Percentiles rank a stretch among this genome's conserved stretches.
Evolutionary conservation across 2,329 filamentous ascomycete species (phyloP).

Genomic region (Orbilia blumenaviensis): DNA sequence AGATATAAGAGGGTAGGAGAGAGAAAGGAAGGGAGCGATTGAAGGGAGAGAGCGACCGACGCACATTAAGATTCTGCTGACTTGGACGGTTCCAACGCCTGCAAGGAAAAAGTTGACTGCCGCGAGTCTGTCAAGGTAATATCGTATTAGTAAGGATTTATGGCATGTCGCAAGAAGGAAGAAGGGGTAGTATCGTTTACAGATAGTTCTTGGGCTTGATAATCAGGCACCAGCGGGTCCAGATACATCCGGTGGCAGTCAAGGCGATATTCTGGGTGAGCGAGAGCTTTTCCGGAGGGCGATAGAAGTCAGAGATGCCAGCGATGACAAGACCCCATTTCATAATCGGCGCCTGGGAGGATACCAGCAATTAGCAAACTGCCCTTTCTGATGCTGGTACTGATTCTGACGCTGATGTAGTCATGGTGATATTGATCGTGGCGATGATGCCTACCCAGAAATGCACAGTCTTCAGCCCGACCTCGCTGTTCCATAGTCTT

Average conservation of each 20-base stretch:
- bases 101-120: slow-evolving; percentile 98
- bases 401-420: too few species aligned
- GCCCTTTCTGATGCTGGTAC: too few species aligned
- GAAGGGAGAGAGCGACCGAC: too few species aligned
- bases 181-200: slow-evolving; percentile 64
- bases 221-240: slow-evolving; percentile 98
- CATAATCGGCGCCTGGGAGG: slow-evolving; percentile 46
- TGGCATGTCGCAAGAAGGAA: not conserved
- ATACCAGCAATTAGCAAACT: not conserved
- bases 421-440: not conserved
- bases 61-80: slow-evolving; percentile 76
- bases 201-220: slow-evolving; percentile 94
- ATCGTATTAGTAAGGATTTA: slow-evolving; percentile 19
- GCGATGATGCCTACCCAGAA: slow-evolving; percentile 72
- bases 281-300: slow-evolving; percentile 90
- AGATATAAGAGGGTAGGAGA: too few species aligned
- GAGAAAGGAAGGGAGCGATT: too few species aligned
- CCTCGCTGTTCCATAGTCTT: slow-evolving; percentile 82
- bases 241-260: slow-evolving; percentile 90
- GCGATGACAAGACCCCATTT: slow-evolving; percentile 93
- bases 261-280: slow-evolving; percentile 91
- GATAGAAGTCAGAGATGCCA: slow-evolving; percentile 88
- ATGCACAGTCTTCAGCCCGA: slow-evolving; percentile 92
- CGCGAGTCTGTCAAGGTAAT: slow-evolving; percentile 77
- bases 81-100: slow-evolving; percentile 83